A percentile compares a stretch with the other conserved stretches of the same genome.
Evolutionary conservation across 495 filamentous ascomycete species (phyloP).

Genomic region (Hyaloscypha hepaticicola): DNA sequence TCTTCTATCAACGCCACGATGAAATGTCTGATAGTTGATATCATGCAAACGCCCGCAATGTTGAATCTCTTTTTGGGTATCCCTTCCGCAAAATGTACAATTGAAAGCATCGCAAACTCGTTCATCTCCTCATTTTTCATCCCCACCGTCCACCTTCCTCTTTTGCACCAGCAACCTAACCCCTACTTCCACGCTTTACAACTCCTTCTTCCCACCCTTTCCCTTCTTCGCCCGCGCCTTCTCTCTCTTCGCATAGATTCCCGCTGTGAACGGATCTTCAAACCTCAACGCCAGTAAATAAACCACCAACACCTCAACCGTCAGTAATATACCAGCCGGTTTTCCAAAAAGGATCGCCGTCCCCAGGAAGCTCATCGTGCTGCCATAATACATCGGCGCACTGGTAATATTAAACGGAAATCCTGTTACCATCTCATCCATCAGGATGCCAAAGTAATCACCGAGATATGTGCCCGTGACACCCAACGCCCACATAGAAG

Average conservation of each 20-base stretch:
- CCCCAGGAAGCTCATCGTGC: constrained; percentile 86
- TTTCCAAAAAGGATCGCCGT: constrained; percentile 86
- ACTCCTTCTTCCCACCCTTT: constrained; percentile 43
- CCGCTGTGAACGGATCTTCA: constrained; percentile 96
- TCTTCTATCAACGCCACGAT: constrained; percentile 20
- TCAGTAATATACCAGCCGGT: constrained; percentile 81
- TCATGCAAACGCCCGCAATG: constrained; percentile 14
- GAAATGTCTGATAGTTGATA: constrained; percentile 29
- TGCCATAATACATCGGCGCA: constrained; percentile 96
- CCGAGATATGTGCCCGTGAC: constrained; percentile 96
- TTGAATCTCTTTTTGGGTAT: constrained; percentile 23
- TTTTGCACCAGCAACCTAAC: not conserved
- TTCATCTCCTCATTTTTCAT: not conserved
- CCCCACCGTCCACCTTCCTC: not conserved
- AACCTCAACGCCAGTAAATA: constrained; percentile 84
- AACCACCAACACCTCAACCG: constrained; percentile 68
- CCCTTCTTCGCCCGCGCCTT: constrained; percentile 49
- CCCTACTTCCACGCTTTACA: constrained; percentile 36
- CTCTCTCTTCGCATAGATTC: constrained; percentile 91
- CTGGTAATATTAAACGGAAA: constrained; percentile 95
- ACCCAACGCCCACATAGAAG: constrained; percentile 88
- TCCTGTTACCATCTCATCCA: constrained; percentile 88
- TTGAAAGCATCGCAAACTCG: not conserved
- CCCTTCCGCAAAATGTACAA: constrained; percentile 8
- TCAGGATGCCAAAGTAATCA: constrained; percentile 97